phyloP scores from a whole-genome alignment of 805 yeast species.

The Trichomonascus vanleenenianus region DNA sequence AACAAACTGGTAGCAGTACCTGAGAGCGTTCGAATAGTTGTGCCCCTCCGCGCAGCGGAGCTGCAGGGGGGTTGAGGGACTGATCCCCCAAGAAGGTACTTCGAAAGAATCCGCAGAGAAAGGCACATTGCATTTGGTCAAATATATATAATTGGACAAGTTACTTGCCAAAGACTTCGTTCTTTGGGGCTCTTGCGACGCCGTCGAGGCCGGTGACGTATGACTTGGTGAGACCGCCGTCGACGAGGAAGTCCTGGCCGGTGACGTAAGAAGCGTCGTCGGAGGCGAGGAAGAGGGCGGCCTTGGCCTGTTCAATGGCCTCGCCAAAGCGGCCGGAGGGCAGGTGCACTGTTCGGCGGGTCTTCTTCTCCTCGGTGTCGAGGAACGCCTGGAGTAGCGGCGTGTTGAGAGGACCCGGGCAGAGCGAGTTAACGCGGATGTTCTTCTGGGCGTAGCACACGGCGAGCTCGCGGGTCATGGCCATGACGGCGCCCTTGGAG shows the following conservation, averaged over 20 bases:
- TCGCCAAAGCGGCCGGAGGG: constrained; percentile 59
- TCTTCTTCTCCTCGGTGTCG: constrained; percentile 45
- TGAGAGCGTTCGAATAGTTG: too few relatives aligned
- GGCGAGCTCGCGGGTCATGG: constrained; percentile 38
- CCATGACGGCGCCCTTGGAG: constrained; percentile 33
- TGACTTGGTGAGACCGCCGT: constrained; percentile 38
- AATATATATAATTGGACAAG: background rate
- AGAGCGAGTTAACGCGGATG: constrained; percentile 46
- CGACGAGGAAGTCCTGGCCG: constrained; percentile 55
- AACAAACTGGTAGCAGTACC: too few relatives aligned
- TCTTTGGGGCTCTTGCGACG: constrained; percentile 21
- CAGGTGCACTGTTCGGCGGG: constrained; percentile 31
- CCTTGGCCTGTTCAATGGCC: constrained; percentile 57
- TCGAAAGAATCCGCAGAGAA: too few relatives aligned
- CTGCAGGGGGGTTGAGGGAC: too few relatives aligned
- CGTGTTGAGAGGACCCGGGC: constrained; percentile 55
- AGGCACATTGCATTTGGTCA: too few relatives aligned
- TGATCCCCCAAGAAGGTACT: too few relatives aligned
- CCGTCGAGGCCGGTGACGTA: constrained; percentile 25
- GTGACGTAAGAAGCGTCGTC: constrained; percentile 45
- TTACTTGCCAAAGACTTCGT: constrained; percentile 24
- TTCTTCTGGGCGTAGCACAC: constrained; percentile 53
- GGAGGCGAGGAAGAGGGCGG: constrained; percentile 50
- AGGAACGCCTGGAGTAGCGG: constrained; percentile 51
- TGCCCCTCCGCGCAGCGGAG: too few relatives aligned